Conservation (phyloP, 2,329 filamentous ascomycete species). For the Cytospora leucostoma region DNA sequence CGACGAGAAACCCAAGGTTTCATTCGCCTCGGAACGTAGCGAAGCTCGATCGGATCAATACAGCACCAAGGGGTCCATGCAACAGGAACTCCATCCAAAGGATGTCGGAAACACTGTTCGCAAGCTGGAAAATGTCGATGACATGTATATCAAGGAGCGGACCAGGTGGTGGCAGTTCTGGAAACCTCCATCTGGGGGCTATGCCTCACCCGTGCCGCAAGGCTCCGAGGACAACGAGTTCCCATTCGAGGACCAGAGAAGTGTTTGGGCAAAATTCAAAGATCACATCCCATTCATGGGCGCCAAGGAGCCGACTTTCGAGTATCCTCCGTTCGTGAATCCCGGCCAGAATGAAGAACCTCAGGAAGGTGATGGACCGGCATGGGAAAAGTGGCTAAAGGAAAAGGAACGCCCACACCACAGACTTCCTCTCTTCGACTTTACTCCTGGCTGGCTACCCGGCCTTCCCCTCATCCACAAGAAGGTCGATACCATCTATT, state of each 20-base stretch:
- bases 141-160: slow-evolving; percentile 50
- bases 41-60: slow-evolving; percentile 42
- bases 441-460: slow-evolving; percentile 68
- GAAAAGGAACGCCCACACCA: slow-evolving; percentile 84
- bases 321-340: slow-evolving; percentile 67
- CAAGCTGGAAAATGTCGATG: slow-evolving; percentile 49
- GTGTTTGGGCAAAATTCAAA: slow-evolving; percentile 54
- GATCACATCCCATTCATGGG: slow-evolving; percentile 52
- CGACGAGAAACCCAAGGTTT: slow-evolving; percentile 40
- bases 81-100: slow-evolving; percentile 38
- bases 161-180: slow-evolving; percentile 64
- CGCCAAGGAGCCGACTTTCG: slow-evolving; percentile 43
- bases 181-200: slow-evolving; percentile 63
- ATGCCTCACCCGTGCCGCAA: slow-evolving; percentile 62
- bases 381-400: slow-evolving; percentile 82
- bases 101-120: slow-evolving; percentile 54
- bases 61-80: slow-evolving; percentile 43
- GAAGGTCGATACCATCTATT: slow-evolving; percentile 94
- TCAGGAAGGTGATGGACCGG: slow-evolving; percentile 56
- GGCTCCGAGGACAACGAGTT: slow-evolving; percentile 50
- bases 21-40: slow-evolving; percentile 37
- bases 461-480: slow-evolving; percentile 77
- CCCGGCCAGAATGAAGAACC: slow-evolving; percentile 60
- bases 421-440: slow-evolving; percentile 64
- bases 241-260: slow-evolving; percentile 42